phyloP scores from a whole-genome alignment of 2,329 filamentous ascomycete genomes.

The Stachybotrys chartarum region DNA sequence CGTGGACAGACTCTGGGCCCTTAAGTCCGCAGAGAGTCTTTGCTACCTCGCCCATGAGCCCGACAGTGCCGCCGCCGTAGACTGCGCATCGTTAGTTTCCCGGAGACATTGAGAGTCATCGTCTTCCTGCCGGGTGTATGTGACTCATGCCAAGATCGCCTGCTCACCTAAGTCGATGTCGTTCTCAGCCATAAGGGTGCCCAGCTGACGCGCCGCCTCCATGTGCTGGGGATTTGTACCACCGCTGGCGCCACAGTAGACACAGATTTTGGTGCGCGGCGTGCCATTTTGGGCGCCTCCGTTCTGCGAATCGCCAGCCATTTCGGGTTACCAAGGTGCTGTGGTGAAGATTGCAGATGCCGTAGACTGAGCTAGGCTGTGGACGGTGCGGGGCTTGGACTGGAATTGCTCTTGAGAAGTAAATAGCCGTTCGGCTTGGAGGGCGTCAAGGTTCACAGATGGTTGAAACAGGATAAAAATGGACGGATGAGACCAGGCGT shows the following conservation, averaged over 20 bases:
- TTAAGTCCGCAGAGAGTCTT: constrained; percentile 76
- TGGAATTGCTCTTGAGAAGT: too few relatives aligned
- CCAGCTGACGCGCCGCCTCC: constrained; percentile 70
- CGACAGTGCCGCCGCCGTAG: constrained; percentile 90
- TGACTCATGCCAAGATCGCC: not conserved
- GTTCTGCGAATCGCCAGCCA: constrained; percentile 11
- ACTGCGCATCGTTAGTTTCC: constrained; percentile 37
- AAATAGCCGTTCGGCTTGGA: too few relatives aligned
- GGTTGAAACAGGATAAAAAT: too few relatives aligned
- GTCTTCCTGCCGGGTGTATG: not conserved
- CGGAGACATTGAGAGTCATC: not conserved
- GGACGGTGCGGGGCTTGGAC: too few relatives aligned
- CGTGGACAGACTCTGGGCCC: constrained; percentile 78
- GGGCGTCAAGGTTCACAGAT: too few relatives aligned
- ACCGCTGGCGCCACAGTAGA: constrained; percentile 82
- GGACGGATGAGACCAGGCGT: too few relatives aligned
- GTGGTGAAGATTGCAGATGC: not conserved
- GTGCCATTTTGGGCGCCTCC: constrained; percentile 16
- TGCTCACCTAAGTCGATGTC: constrained; percentile 65
- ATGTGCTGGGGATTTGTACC: constrained; percentile 71
- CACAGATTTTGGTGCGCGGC: constrained; percentile 65
- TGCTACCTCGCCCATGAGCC: constrained; percentile 92
- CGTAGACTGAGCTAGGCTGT: too few relatives aligned
- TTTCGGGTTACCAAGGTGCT: not conserved
- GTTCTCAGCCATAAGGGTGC: constrained; percentile 63